phyloP scores from a whole-genome alignment of 371 early-diverging fungal genomes.

The Massospora cicadina region DNA sequence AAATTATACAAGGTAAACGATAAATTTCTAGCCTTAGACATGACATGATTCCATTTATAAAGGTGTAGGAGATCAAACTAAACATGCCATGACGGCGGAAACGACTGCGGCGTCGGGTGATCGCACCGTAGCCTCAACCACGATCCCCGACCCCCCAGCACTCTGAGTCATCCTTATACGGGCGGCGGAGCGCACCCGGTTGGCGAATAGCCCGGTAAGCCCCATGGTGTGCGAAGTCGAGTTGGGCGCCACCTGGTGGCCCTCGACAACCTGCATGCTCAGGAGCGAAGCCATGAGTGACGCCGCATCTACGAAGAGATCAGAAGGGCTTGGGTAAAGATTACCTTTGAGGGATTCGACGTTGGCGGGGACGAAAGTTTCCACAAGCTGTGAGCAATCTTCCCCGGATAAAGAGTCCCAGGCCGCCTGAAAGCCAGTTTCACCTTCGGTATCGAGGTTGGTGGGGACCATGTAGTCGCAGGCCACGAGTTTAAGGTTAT shows the following conservation, averaged over 20 bases:
- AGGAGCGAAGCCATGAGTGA: slow-evolving; percentile 47
- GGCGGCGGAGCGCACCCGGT: slow-evolving; percentile 49
- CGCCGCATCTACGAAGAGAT: slow-evolving; percentile 31
- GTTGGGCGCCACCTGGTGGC: slow-evolving; percentile 46
- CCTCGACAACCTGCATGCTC: slow-evolving; percentile 70
- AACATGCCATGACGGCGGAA: neutral
- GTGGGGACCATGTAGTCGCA: slow-evolving; percentile 84
- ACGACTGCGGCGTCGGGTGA: neutral
- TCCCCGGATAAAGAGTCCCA: slow-evolving; percentile 56
- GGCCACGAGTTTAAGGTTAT: slow-evolving; percentile 63
- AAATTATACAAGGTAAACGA: too few species aligned
- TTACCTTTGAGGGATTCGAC: slow-evolving; percentile 42
- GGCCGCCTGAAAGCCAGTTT: slow-evolving; percentile 36
- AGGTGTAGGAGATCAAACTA: too few species aligned
- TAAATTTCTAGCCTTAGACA: too few species aligned
- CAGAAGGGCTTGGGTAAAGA: neutral
- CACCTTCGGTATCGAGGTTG: slow-evolving; percentile 28
- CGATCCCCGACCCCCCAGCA: slow-evolving; percentile 41
- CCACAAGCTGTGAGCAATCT: slow-evolving; percentile 37
- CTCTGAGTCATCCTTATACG: slow-evolving; percentile 78
- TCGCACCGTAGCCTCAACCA: neutral
- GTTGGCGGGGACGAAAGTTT: slow-evolving; percentile 70
- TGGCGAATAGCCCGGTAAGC: slow-evolving; percentile 72
- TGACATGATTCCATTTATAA: too few species aligned
- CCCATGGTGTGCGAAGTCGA: slow-evolving; percentile 68